phyloP scores from a whole-genome alignment of 257 asterid genomes.

The Knoxia roxburghii region DNA sequence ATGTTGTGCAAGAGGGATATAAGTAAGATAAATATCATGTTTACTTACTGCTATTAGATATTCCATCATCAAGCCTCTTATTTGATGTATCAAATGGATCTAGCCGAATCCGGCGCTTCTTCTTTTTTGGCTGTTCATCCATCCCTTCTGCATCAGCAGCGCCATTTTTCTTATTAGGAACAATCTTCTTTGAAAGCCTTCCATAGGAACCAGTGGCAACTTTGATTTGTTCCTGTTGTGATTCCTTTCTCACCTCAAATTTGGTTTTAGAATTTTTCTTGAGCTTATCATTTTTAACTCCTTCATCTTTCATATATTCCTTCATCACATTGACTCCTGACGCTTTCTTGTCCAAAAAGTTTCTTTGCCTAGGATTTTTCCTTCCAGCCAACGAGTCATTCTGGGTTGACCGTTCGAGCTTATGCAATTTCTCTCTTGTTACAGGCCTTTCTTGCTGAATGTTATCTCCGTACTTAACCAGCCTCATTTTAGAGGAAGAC shows the following conservation, averaged over 20 bases:
- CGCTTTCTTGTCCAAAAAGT: constrained; percentile 5
- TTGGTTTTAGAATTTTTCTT: constrained; percentile 16
- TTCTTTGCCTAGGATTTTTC: constrained; percentile 20
- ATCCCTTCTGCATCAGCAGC: constrained; percentile 28
- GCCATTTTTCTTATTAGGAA: constrained; percentile 32
- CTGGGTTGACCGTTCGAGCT: constrained; percentile 22
- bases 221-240: constrained; percentile 25
- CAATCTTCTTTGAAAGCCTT: constrained; percentile 37
- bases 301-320: constrained; percentile 4
- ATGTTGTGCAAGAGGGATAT: neutral
- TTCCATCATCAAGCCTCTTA: constrained; percentile 76
- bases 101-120: constrained; percentile 54
- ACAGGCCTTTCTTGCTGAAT: constrained; percentile 23
- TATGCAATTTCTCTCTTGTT: constrained; percentile 22
- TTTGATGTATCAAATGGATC: constrained; percentile 81
- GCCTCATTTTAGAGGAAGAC: constrained; percentile 17
- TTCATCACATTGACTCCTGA: constrained; percentile 1
- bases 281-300: neutral
- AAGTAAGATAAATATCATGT: neutral
- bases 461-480: constrained; percentile 12
- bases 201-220: constrained; percentile 22
- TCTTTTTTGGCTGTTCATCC: constrained; percentile 55
- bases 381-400: constrained; percentile 17
- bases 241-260: constrained; percentile 22
- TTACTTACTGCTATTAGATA: constrained; percentile 44